These are phyloP conservation scores for Colletotrichum cereale DNA, from an alignment of 2,329 filamentous ascomycete species.

Conservation along the genomic window DNA sequence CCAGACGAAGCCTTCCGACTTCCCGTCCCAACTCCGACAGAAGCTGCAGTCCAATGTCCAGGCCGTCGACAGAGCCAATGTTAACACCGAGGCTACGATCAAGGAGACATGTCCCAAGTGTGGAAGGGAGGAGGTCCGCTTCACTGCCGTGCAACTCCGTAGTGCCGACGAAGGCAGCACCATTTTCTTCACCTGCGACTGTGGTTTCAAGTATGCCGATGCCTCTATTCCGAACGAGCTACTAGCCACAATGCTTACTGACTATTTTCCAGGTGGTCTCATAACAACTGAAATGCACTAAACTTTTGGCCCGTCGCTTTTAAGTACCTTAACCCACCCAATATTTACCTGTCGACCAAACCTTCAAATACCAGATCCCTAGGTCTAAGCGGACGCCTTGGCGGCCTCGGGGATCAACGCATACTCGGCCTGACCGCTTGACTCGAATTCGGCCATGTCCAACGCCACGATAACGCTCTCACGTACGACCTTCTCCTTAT, in stretches of 20 bases:
- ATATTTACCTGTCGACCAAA: slow-evolving; percentile 38
- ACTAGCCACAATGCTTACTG: slow-evolving; percentile 44
- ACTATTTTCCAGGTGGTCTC: slow-evolving; percentile 60
- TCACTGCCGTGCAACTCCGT: slow-evolving; percentile 85
- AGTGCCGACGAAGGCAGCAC: slow-evolving; percentile 96
- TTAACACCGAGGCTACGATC: slow-evolving; percentile 78
- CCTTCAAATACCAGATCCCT: slow-evolving; percentile 23
- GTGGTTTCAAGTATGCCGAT: slow-evolving; percentile 79
- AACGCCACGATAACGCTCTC: slow-evolving; percentile 96
- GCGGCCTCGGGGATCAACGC: slow-evolving; percentile 82
- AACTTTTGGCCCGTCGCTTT: slow-evolving; percentile 38
- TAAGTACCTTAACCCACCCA: slow-evolving; percentile 39
- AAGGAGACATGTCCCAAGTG: slow-evolving; percentile 83
- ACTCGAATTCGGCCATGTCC: slow-evolving; percentile 98
- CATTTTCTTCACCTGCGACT: slow-evolving; percentile 90
- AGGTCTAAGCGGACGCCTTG: slow-evolving; percentile 55
- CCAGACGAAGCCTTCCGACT: slow-evolving; percentile 87
- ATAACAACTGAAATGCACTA: slow-evolving; percentile 66
- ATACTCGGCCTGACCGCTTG: slow-evolving; percentile 89
- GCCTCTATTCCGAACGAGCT: slow-evolving; percentile 11
- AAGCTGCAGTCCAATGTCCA: slow-evolving; percentile 88
- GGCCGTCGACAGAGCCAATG: slow-evolving; percentile 80
- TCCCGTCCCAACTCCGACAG: slow-evolving; percentile 88
- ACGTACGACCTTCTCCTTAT: slow-evolving; percentile 91
- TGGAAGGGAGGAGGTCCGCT: slow-evolving; percentile 84